A percentile compares a stretch with the other conserved stretches of the same genome.
Evolutionary conservation across 1,284 basidiomycete genomes (phyloP).

Genomic region (Puccinia hordei): DNA sequence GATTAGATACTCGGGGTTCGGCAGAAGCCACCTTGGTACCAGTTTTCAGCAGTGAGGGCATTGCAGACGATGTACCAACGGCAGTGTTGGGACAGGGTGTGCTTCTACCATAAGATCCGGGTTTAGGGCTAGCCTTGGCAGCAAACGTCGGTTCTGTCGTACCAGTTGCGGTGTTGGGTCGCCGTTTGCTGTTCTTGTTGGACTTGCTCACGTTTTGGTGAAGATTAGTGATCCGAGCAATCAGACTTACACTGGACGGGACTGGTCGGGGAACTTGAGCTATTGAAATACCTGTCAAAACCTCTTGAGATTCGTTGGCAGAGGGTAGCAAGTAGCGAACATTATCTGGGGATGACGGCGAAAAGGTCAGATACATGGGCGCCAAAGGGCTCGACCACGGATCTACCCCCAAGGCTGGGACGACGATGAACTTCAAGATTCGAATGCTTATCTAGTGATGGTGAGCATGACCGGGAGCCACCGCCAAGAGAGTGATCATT

Average conservation of each 20-base stretch:
- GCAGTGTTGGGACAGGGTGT: constrained; percentile 19
- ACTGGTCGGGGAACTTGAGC: constrained; percentile 1
- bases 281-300: background rate
- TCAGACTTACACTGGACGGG: constrained; percentile 7
- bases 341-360: constrained; percentile 1
- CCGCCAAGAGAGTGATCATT: background rate
- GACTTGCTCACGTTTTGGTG: constrained; percentile 23
- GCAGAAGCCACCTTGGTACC: background rate
- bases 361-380: background rate
- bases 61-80: background rate
- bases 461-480: constrained; percentile 6
- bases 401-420: background rate
- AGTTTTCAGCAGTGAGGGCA: background rate
- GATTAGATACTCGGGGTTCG: constrained; percentile 9
- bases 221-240: constrained; percentile 26
- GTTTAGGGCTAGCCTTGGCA: constrained; percentile 13
- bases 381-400: background rate
- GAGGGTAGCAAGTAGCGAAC: background rate
- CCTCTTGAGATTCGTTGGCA: constrained; percentile 23
- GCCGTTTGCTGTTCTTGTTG: constrained; percentile 13
- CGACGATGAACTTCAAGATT: background rate
- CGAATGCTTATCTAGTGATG: background rate
- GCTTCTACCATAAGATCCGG: background rate
- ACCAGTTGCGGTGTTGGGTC: constrained; percentile 43
- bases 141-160: background rate